Evolutionary conservation across 2,329 filamentous ascomycete species (phyloP).

Genomic region (Pestalotiopsis sp.): DNA sequence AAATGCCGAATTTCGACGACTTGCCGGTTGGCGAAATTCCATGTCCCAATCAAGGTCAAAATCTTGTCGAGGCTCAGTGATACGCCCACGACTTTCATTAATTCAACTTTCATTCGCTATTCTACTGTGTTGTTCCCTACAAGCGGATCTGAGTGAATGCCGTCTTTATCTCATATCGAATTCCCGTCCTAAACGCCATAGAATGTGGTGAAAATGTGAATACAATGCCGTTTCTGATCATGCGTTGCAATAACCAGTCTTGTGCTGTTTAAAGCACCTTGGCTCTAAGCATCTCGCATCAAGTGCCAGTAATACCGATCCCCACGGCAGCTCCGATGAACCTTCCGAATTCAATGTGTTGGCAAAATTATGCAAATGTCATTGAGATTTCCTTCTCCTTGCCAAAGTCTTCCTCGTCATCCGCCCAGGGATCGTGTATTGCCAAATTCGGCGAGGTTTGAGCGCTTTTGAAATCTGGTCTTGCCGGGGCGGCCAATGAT

Average conservation of each 20-base stretch:
- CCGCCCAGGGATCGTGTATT: slow-evolving; percentile 68
- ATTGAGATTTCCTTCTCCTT: slow-evolving; percentile 76
- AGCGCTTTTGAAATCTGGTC: slow-evolving; percentile 45
- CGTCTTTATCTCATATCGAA: neutral
- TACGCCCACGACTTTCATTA: neutral
- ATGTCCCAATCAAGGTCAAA: neutral
- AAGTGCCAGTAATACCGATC: neutral
- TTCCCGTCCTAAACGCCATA: neutral
- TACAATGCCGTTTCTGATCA: neutral
- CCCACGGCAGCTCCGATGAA: neutral
- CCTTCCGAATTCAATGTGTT: neutral
- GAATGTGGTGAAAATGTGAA: neutral
- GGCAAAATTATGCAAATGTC: slow-evolving; percentile 69
- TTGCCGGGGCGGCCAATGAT: slow-evolving; percentile 28
- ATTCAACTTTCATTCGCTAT: neutral
- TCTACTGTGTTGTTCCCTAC: neutral
- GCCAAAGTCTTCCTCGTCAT: slow-evolving; percentile 64
- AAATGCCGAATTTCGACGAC: neutral
- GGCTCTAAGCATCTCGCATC: neutral
- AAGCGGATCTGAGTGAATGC: neutral
- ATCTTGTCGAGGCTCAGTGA: neutral
- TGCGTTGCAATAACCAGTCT: neutral
- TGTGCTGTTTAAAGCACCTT: neutral
- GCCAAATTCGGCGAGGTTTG: slow-evolving; percentile 54
- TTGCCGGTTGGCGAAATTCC: neutral